These are phyloP conservation scores for Suillus brevipes DNA, from an alignment of 768 basidiomycete species.

Conservation along the genomic window DNA sequence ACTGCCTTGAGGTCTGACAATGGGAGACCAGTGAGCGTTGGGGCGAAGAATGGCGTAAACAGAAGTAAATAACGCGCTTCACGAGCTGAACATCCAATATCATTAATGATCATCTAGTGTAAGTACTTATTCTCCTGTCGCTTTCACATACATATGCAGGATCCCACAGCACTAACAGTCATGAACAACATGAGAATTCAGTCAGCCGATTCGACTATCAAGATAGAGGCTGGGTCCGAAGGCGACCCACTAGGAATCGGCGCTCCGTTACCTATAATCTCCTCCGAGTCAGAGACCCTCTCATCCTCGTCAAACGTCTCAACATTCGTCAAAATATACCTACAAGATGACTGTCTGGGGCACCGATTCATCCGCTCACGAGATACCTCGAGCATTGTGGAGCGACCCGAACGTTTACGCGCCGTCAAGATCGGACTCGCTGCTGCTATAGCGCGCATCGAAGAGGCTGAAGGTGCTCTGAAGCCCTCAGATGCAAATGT, in stretches of 20 bases:
- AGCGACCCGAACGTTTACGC: conserved; percentile 85
- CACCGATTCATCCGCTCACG: conserved; percentile 79
- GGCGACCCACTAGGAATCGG: neutral
- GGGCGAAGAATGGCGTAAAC: neutral
- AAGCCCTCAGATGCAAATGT: neutral
- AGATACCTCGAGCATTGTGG: conserved; percentile 77
- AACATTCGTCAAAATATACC: conserved; percentile 29
- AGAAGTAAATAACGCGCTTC: conserved; percentile 4
- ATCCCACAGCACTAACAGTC: neutral
- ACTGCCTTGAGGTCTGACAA: neutral
- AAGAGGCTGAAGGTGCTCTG: conserved; percentile 30
- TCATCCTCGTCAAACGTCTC: neutral
- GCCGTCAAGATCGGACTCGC: conserved; percentile 84
- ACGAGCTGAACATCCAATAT: neutral
- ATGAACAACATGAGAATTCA: neutral
- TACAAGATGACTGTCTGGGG: conserved; percentile 73
- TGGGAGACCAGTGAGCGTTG: too few relatives aligned
- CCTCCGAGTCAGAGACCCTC: neutral
- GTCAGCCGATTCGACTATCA: too few relatives aligned
- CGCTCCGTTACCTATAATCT: neutral
- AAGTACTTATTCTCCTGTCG: neutral
- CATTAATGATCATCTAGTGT: neutral
- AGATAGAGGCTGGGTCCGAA: neutral
- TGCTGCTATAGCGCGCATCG: conserved; percentile 73
- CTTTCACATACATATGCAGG: neutral